These are phyloP conservation scores for Cryptococcus amylolentus DNA, from an alignment of 1,284 basidiomycete species.

Conservation along the genomic window DNA sequence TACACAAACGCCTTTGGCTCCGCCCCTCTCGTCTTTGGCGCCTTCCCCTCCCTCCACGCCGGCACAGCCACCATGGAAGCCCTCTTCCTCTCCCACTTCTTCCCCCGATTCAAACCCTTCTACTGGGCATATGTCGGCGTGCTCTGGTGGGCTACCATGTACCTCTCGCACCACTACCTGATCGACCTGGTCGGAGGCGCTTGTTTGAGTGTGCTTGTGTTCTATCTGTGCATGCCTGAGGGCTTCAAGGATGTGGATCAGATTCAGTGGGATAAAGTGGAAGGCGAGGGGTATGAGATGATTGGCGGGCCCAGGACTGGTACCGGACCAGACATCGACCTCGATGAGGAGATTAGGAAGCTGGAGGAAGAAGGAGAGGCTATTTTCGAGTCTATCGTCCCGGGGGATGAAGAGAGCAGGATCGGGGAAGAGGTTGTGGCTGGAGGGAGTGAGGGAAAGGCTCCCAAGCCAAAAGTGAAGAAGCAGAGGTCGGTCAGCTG, in stretches of 20 bases:
- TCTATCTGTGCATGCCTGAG: constrained; percentile 83
- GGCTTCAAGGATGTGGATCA: constrained; percentile 64
- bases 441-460: constrained; percentile 1
- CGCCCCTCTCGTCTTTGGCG: constrained; percentile 92
- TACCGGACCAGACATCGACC: constrained; percentile 26
- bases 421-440: constrained; percentile 3
- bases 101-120: constrained; percentile 64
- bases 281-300: constrained; percentile 35
- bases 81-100: constrained; percentile 91
- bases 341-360: constrained; percentile 49
- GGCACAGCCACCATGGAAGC: constrained; percentile 89
- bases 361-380: constrained; percentile 37
- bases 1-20: constrained; percentile 81
- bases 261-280: constrained; percentile 44
- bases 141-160: constrained; percentile 98
- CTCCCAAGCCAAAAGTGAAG: constrained; percentile 14
- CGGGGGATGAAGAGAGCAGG: constrained; percentile 25
- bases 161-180: constrained; percentile 94
- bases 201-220: constrained; percentile 79
- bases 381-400: constrained; percentile 11
- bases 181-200: constrained; percentile 94
- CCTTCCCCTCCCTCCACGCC: constrained; percentile 91
- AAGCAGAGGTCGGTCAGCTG: constrained; percentile 39
- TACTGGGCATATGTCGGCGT: constrained; percentile 84
- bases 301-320: constrained; percentile 20